Evolutionary conservation across 2,329 filamentous ascomycete species (phyloP), one percentile per base, ranked within the genome.

Genomic region (Dactylellina parvicollis): DNA sequence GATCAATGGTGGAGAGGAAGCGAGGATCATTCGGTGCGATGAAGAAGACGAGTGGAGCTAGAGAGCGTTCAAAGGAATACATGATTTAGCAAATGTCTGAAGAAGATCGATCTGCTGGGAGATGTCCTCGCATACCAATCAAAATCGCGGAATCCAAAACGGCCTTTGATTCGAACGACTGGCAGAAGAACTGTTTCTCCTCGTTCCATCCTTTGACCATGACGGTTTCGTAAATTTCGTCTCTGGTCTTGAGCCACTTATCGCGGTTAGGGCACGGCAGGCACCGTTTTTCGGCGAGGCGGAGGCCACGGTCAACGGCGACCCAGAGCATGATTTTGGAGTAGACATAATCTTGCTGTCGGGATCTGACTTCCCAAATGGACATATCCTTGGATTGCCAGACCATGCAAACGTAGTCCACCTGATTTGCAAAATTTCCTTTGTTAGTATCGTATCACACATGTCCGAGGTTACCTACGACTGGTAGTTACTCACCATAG

Each of bases 311-410:
- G 79, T 93, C 90, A 75, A 93, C 87, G 16, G 90, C 89, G 2
- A 93, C 90, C 90, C 90, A 93, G 20, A 93, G 84, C 88, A 92
- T 91, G 75, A 93, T 85, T 79, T 92, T 91, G n/a, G 88, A 91
- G 80, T 92, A 93, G 12, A 89, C 87, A 76, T 92, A 93, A 78
- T 92, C 87, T 80, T 92, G 90, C 78, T 90, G 90, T 77, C 88
- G 82, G 75, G 90, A 90, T 42, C 90, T 86, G 4, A 92, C 90
- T 79, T 93, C 90, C 90, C 90, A 92, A 77, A 92, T 93, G 1
- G 89, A 92, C 89, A 92, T 92, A 78, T 93, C 90, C 77, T 81
- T 80, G 83, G 87, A 82, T 65, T 88, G 81, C 79, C 88, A 85
- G 59, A 92, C 87, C 0, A 85, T 87, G 74, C 91, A 83, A 36